These are phyloP conservation scores for Amoebophrya sp. DNA, from an alignment of 169 alveolate genomes.

Conservation along the genomic window DNA sequence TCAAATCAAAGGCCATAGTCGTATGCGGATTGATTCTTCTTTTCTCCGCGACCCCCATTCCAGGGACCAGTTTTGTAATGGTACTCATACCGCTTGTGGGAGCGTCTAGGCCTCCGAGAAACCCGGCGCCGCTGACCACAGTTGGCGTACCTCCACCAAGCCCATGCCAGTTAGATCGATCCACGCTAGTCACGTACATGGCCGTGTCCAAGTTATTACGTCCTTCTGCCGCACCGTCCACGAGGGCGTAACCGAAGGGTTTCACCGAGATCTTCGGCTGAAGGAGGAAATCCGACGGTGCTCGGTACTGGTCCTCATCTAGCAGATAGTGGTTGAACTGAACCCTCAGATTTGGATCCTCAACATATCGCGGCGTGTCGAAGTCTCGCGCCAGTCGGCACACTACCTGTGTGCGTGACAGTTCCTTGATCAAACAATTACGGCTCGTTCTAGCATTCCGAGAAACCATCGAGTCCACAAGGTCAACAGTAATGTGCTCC, in stretches of 20 bases:
- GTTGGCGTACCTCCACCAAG: neutral
- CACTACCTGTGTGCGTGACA: neutral
- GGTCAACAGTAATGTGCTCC: neutral
- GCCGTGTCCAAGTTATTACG: neutral
- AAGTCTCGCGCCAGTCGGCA: neutral
- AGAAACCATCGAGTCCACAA: neutral
- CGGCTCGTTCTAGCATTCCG: neutral
- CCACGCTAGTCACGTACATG: neutral
- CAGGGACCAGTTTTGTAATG: neutral
- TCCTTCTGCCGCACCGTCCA: neutral
- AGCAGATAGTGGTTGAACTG: conserved; percentile 13
- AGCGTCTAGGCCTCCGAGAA: neutral
- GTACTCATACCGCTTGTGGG: neutral
- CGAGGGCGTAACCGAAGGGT: neutral
- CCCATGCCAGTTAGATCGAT: neutral
- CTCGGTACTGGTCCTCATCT: neutral
- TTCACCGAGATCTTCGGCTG: neutral
- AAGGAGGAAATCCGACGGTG: neutral
- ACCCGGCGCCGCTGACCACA: neutral
- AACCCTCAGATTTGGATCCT: neutral
- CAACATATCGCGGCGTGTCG: neutral
- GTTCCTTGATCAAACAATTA: neutral
- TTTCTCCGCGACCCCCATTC: neutral
- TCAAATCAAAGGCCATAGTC: neutral
- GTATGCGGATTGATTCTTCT: neutral